These are phyloP conservation scores for Magnusiomyces magnusii DNA, from an alignment of 1,139 yeast genomes.

Conservation along the genomic window DNA sequence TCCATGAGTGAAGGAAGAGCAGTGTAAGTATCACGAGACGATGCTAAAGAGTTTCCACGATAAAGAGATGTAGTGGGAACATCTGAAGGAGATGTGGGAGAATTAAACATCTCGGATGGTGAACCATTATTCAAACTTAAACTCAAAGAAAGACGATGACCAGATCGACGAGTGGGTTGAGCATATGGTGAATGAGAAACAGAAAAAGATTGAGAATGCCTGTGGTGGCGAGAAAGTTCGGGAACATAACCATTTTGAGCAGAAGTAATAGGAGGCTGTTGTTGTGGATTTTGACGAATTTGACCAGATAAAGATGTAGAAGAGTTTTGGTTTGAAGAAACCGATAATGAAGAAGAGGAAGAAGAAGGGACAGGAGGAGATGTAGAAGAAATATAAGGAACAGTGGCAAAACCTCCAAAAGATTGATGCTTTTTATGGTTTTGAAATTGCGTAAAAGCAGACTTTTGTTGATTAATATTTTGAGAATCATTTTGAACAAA, in stretches of 20 bases:
- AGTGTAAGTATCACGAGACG: not conserved
- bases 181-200: not conserved
- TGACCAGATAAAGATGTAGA: slow-evolving; percentile 10
- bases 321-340: slow-evolving; percentile 6
- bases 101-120: not conserved
- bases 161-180: not conserved
- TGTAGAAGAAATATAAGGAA: not conserved
- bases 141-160: not conserved
- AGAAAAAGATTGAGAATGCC: slow-evolving; percentile 4
- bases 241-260: slow-evolving; percentile 15
- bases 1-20: not conserved
- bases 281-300: not conserved
- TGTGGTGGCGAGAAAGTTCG: slow-evolving; percentile 16
- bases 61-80: not conserved
- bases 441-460: slow-evolving; percentile 4
- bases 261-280: not conserved
- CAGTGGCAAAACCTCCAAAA: slow-evolving; percentile 4
- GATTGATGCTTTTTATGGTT: slow-evolving; percentile 8
- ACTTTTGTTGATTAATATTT: slow-evolving; percentile 16
- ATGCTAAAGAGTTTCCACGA: not conserved
- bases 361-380: slow-evolving; percentile 2
- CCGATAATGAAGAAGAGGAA: slow-evolving; percentile 6
- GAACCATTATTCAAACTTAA: not conserved
- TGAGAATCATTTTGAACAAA: slow-evolving; percentile 13
- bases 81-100: not conserved